Evolutionary conservation across 1,284 basidiomycete species (phyloP), one percentile per base, ranked within the genome.

Genomic region (Exobasidium rhododendri): DNA sequence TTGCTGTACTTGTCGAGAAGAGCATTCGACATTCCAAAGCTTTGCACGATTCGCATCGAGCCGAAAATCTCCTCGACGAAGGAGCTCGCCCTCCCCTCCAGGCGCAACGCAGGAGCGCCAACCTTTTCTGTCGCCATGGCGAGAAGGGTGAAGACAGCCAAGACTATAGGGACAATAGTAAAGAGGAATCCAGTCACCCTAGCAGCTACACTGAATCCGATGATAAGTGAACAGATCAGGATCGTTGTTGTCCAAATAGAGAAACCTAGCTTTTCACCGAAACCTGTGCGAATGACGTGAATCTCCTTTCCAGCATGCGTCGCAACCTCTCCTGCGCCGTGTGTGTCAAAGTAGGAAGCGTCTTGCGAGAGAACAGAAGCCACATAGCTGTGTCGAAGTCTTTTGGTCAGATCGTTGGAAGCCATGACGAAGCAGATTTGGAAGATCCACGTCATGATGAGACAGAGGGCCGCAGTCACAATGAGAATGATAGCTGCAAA

Each of bases 241-340:
- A 77, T 77, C 29, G 71, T 67, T 45, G 70, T 61, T 5, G 75
- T 67, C 75, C 80, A 82, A n/a, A 75, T 60, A 44, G 80, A 55
- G 62, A 79, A 81, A 10, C 78, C 82, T 2, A 81, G 57, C 65
- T 82, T 79, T 57, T 83, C 82, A 14, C 82, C 82, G 2, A 81
- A 69, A 14, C 78, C 81, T 1, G 74, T 74, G 29, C 80, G 76
- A 44, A 83, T 74, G 6, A 72, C 66, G 4, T 75, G 72, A 56
- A 83, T 75, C 57, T 83, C 82, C 55, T 80, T 81, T 63, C 77
- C 75, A 29, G 80, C 71, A 28, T 78, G 65, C 11, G 80, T 78
- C 7, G 80, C 78, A 35, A 82, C 76, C 64, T 82, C 82, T 56
- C 82, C 82, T 4, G 82, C 74, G 26, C 82, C 82, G 47, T 81